phyloP scores from a whole-genome alignment of 2,329 filamentous ascomycete genomes.

The Cytospora paraplurivora region DNA sequence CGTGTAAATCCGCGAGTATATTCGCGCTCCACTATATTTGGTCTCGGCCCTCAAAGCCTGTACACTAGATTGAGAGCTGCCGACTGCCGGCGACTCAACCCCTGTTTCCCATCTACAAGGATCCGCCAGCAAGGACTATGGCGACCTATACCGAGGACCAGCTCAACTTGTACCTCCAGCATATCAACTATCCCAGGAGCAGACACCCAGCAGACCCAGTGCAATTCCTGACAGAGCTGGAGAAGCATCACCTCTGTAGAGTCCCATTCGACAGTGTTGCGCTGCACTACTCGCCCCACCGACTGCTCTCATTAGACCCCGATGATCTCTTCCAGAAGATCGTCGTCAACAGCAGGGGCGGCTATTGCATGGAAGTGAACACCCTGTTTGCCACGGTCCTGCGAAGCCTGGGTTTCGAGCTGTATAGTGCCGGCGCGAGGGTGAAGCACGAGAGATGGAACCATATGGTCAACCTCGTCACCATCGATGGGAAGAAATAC shows the following conservation, averaged over 20 bases:
- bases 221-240: slow-evolving; percentile 37
- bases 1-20: no score
- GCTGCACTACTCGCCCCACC: slow-evolving; percentile 48
- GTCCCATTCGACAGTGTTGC: slow-evolving; percentile 59
- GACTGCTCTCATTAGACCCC: slow-evolving; percentile 37
- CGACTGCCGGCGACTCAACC: not conserved
- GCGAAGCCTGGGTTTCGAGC: slow-evolving; percentile 49
- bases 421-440: slow-evolving; percentile 54
- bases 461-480: slow-evolving; percentile 63
- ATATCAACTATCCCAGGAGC: slow-evolving; percentile 35
- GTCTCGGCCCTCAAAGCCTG: not conserved
- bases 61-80: not conserved
- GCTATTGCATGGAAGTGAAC: slow-evolving; percentile 56
- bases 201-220: slow-evolving; percentile 34
- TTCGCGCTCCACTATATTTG: not conserved
- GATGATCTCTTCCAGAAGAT: slow-evolving; percentile 39
- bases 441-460: slow-evolving; percentile 42
- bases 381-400: slow-evolving; percentile 50
- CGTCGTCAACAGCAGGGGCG: slow-evolving; percentile 48
- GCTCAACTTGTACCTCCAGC: slow-evolving; percentile 36
- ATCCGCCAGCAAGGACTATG: not conserved
- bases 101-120: not conserved
- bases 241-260: slow-evolving; percentile 47
- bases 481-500: slow-evolving; percentile 49
- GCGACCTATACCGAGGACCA: slow-evolving; percentile 35